Evolutionary conservation across 2,329 filamentous ascomycete genomes (phyloP), one percentile per base, ranked within the genome.

Genomic region (Hymenoscyphus linearis): DNA sequence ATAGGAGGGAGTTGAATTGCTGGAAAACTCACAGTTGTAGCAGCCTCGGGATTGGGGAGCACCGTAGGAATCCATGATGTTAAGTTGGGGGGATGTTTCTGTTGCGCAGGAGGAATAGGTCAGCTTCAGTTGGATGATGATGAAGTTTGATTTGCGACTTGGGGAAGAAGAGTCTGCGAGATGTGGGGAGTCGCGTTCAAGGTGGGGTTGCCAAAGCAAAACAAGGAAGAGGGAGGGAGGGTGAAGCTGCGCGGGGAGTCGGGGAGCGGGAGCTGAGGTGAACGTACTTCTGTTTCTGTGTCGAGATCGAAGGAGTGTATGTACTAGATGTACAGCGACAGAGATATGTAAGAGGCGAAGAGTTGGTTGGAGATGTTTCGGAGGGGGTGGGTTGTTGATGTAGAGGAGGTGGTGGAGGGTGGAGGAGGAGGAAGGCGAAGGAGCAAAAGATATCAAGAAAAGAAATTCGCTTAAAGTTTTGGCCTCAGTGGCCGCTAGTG

Each of bases 1-100:
- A 58, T 57, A 61, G 60, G 61, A 66, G 63, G 58, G 64, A 67
- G 60, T 27, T 44, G 59, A 50, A 58, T 60, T 55, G 55, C 35
- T 44, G 57, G 55, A 55, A 65, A 67, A 80, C 79, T 76, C 73
- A 81, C 79, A 81, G 70, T 78, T 80, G 74, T 79, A 81, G 75
- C 79, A 81, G 65, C 75, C 76, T 66, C 78, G 77, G 62, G 70
- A 73, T 65, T 68, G 67, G 25, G 63, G 65, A 62, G 62, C 66
- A 62, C 68, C 68, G 66, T 70, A 72, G 40, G 64, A 69, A 63
- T 74, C 71, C 72, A 74, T 73, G 50, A 26, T 69, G 58, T 60
- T 50, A 10, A 22, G 18, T 62, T 47, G 59, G 63, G 64, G 63
- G 60, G 61, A 57, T 58, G 58, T 22, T 59, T 14, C 35, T 65